Evolutionary conservation across 2,329 filamentous ascomycete species (phyloP), one percentile per base, ranked within the genome.

Genomic region (Trichophyton mentagrophytes): DNA sequence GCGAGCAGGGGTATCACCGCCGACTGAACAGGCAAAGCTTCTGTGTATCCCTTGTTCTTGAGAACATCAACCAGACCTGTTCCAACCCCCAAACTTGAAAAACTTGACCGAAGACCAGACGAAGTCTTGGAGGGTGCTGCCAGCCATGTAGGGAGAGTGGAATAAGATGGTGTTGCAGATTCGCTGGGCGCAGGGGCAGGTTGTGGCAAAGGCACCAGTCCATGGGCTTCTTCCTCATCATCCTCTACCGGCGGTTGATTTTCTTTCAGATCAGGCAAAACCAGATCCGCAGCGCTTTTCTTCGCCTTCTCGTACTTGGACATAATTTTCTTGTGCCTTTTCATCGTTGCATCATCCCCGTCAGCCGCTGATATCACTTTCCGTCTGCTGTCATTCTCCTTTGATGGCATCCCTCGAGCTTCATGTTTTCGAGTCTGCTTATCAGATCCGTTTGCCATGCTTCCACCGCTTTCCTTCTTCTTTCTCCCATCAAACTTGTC

Each of bases 71-170:
- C 76, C 7, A 85, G 79, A 51, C 83, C 82, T 3, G 79, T 68
- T 15, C 82, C 74, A 42, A 96, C 80, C 0, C 84, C 84, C 0
- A 93, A 74, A 3, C 82, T 77, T 1, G 75, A 69, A 66, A 96
- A 96, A 0, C 83, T 76, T 0, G 78, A 76, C 36, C 77, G 81
- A 8, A 80, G 79, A 3, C 83, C 79, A 7, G 84, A 79, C 0
- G 85, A 79, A 3, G 90, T 84, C 27, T 82, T 80, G n/a, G 87
- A 80, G 0, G 91, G 90, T 11, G 85, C 80, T 3, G 87, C 84
- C 11, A 96, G 79, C 92, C 92, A 97, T 2, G 79, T 66, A 0
- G 92, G 92, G 2, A 96, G 78, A 0, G 88, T 87, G 33, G 90
- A 86, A 72, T 89, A 90, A n/a, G 81, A 81, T 1, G 86, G 84